phyloP scores from a whole-genome alignment of 306 rosid species.

The Pterocarpus santalinus region DNA sequence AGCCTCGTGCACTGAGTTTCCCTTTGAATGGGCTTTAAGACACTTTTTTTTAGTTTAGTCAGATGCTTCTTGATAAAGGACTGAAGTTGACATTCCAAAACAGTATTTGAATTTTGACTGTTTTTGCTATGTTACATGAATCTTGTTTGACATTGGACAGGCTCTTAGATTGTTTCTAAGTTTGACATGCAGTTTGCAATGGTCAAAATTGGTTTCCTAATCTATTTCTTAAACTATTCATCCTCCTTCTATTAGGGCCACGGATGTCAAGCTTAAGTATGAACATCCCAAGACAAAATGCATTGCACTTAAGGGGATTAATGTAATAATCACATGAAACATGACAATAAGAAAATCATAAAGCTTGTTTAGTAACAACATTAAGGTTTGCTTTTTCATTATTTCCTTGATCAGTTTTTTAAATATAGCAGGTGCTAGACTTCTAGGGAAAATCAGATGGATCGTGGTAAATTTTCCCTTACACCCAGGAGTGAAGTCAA shows the following conservation, averaged over 20 bases:
- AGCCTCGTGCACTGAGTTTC: no score
- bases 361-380: slow-evolving; percentile 8
- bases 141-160: background rate
- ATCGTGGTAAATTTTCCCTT: slow-evolving; percentile 51
- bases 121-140: slow-evolving; percentile 3
- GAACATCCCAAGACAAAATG: slow-evolving; percentile 21
- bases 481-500: slow-evolving; percentile 47
- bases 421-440: slow-evolving; percentile 47
- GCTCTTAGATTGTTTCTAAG: slow-evolving; percentile 1
- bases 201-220: slow-evolving; percentile 35
- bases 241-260: slow-evolving; percentile 19
- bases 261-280: slow-evolving; percentile 16
- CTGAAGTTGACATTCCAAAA: slow-evolving; percentile 7
- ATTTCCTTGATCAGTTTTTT: slow-evolving; percentile 16
- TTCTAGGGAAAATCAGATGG: slow-evolving; percentile 53
- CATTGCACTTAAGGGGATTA: background rate
- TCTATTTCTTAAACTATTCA: slow-evolving; percentile 1
- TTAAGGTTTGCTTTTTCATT: background rate
- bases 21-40: background rate
- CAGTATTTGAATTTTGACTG: background rate
- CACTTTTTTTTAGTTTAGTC: background rate
- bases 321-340: slow-evolving; percentile 37
- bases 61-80: background rate
- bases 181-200: slow-evolving; percentile 22
- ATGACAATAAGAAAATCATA: slow-evolving; percentile 32